These are phyloP conservation scores for Stephanodiscus triporus DNA, from an alignment of 108 stramenopile genomes.

Conservation along the genomic window DNA sequence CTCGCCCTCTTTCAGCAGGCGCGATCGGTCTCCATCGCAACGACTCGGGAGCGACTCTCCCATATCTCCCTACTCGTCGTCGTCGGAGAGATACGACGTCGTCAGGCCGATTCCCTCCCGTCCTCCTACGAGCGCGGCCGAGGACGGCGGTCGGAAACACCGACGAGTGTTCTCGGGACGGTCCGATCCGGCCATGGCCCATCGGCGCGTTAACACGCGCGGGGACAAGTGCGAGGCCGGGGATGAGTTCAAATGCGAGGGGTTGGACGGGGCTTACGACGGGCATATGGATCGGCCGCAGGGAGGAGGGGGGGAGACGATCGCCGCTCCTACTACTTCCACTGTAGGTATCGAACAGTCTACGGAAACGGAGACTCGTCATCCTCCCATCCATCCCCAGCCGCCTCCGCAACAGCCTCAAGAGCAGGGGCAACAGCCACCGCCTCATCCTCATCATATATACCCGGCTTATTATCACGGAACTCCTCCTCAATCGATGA, in stretches of 20 bases:
- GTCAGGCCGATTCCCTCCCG: constrained; percentile 9
- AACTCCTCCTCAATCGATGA: neutral
- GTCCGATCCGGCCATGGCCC: constrained; percentile 64
- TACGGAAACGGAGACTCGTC: neutral
- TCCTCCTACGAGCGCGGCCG: neutral
- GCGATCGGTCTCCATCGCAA: neutral
- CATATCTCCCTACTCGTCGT: constrained; percentile 3
- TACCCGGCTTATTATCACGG: neutral
- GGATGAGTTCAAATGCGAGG: neutral
- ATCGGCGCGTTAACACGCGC: constrained; percentile 72
- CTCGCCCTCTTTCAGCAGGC: neutral
- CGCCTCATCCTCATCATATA: neutral
- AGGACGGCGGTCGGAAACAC: constrained; percentile 55
- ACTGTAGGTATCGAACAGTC: neutral
- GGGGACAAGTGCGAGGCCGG: constrained; percentile 45
- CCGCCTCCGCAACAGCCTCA: neutral
- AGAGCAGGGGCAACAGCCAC: neutral
- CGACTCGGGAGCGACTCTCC: constrained; percentile 8
- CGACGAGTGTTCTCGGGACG: constrained; percentile 68
- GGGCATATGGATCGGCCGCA: neutral
- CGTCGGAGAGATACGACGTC: neutral
- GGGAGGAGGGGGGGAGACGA: constrained; percentile 8
- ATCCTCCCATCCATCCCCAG: neutral
- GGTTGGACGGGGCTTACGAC: neutral
- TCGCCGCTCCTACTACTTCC: neutral